Base-by-base conservation (phyloP, 768 basidiomycete species). In the Sarcomyxa edulis region DNA sequence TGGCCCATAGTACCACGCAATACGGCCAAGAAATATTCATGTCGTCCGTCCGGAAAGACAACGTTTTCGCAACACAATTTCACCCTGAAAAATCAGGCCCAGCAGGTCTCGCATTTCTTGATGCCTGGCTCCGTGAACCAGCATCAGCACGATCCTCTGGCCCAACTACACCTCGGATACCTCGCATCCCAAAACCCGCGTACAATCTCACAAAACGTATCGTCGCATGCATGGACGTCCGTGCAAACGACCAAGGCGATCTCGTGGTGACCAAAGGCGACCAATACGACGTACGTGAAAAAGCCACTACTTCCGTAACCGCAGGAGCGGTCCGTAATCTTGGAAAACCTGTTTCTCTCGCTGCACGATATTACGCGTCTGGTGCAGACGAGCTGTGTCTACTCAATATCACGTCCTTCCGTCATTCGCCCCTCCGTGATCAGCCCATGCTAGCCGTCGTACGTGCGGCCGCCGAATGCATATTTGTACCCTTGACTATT, bases 261-360 rank as follows among this genome's bases (percentile, higher is more conserved):
- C 80, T 99, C 37, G 93, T 99, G 42, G 96, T 99, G 1, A 99
- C 96, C 29, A 99, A 99, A 66, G 96, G 96, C 41, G 96, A 99
- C 60, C 96, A 96, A 59, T 99, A 99, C 64, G 92, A 97, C 57
- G 94, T 97, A 12, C 88, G 94, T 38, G 94, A 97, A 61, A 38
- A 37, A 30, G 37, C 52, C 39, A 41, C 64, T 26, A 45, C 62
- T 8, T 19, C 32, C 12, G 4, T 15, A 6, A 62, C 75, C 1
- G 82, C 78, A 6, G 87, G 88, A 19, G 76, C 77, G 1, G 96
- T 99, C 9, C 85, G 95, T 50, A 98, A 99, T 61, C 83, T 99
- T 34, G 96, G 96, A 36, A 98, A 96, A 64, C 96, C 96, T 14
- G 90, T 99, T 51, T 79, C 88, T 20, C 81, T 98, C 43, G 85